Percentiles rank a stretch among this genome's conserved stretches.
Conservation (phyloP, 345 rosid species). For the Acer saccharum region DNA sequence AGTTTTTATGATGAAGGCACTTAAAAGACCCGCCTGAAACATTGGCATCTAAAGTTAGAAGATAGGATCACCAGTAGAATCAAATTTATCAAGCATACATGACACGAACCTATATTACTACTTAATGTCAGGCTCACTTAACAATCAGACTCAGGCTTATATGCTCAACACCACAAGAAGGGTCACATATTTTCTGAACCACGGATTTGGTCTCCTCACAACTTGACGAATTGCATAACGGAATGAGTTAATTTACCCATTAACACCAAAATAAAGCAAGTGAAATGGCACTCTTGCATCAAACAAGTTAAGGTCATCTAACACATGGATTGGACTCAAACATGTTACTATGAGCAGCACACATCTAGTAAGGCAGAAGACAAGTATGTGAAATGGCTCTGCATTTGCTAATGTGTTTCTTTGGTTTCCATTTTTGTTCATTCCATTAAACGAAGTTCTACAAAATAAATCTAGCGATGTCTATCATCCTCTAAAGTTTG, state of each 20-base stretch:
- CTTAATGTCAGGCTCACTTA: background rate
- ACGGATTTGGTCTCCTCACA: too few relatives aligned
- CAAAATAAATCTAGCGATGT: too few relatives aligned
- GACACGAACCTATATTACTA: background rate
- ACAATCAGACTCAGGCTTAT: background rate
- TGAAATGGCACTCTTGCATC: background rate
- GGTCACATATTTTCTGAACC: background rate
- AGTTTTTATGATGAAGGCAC: slow-evolving; percentile 67
- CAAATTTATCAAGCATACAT: slow-evolving; percentile 4
- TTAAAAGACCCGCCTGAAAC: slow-evolving; percentile 61
- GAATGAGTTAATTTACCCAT: background rate
- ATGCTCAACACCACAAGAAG: background rate
- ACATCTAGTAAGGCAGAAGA: too few relatives aligned
- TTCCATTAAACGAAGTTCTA: too few relatives aligned
- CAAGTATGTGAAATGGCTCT: too few relatives aligned
- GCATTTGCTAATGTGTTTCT: too few relatives aligned
- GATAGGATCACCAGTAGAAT: background rate
- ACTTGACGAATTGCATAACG: background rate
- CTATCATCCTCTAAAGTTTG: too few relatives aligned
- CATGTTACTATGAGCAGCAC: background rate
- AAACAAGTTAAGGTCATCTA: background rate
- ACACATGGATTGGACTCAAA: background rate
- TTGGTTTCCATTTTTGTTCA: too few relatives aligned
- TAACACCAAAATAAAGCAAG: background rate
- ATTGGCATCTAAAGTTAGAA: slow-evolving; percentile 14